phyloP scores from a whole-genome alignment of 139 green algal genomes.

The Auxenochlorella pyrenoidosa region DNA sequence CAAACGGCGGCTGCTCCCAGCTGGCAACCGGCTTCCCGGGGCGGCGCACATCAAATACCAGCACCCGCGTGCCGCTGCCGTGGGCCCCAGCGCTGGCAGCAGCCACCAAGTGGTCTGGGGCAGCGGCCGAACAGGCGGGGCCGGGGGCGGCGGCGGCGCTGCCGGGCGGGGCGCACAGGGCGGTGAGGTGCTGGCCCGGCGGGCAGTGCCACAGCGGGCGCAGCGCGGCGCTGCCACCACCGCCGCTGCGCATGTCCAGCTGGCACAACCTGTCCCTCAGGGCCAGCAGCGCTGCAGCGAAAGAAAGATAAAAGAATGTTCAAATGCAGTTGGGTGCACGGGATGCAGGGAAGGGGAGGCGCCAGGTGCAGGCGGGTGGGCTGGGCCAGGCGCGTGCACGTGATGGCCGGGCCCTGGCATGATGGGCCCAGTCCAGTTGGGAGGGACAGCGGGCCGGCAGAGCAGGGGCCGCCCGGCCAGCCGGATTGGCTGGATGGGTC shows the following conservation, averaged over 20 bases:
- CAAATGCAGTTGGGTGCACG: no score
- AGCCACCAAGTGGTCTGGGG: constrained; percentile 3
- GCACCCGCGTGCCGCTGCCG: neutral
- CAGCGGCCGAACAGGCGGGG: no score
- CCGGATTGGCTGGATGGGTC: no score
- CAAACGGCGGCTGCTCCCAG: constrained; percentile 33
- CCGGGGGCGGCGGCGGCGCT: neutral
- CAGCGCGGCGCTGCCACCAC: neutral
- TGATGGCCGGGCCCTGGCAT: no score
- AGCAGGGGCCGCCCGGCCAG: no score
- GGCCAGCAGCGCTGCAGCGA: constrained; percentile 1
- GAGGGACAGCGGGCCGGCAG: no score
- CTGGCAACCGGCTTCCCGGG: neutral
- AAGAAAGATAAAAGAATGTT: no score
- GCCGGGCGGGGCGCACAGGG: neutral
- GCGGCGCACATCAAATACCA: constrained; percentile 42
- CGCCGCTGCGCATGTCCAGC: constrained; percentile 11
- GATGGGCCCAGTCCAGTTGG: no score
- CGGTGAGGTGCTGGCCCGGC: constrained; percentile 25
- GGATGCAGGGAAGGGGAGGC: no score
- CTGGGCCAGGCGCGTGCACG: no score
- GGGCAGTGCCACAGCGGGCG: constrained; percentile 30
- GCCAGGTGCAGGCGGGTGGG: neutral
- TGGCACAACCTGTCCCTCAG: neutral
- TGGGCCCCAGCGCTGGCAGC: neutral